Base-by-base conservation (phyloP, 2,329 filamentous ascomycete genomes). In the Colletotrichum chlorophyti region DNA sequence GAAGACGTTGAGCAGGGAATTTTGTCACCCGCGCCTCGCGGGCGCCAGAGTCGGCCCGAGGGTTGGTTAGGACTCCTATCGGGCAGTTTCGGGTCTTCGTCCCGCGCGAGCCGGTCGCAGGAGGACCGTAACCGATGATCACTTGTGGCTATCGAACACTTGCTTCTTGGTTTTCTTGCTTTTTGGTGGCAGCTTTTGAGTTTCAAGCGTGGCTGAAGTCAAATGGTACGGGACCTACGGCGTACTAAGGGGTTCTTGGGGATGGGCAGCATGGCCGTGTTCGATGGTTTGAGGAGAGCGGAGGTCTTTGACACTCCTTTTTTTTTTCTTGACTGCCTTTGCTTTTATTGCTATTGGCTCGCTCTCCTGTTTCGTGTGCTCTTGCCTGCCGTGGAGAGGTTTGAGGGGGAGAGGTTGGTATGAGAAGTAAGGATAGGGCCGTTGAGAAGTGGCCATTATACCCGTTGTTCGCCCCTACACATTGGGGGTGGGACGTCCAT, bases 1-100 rank as follows among this genome's bases (percentile, higher is more conserved):
- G 63, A 69, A 1, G 79, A 83, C 48, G 64, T 79, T 3, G 80
- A 83, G 60, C 77, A 78, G 31, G 79, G 79, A 2, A 63, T 75
- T 3, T 58, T 68, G 14, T 63, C 68, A 3, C 54, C 67, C 14
- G 58, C 66, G 6, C 68, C 63, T 1, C 43, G 47, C 21, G 50
- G 55, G 21, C 55, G 62, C 8, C 55, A 57, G 45, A 65, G 57
- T 8, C 69, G 69, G 35, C 64, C 67, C 3, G 71, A 75, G 10
- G 69, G 71, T 29, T 78, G 77, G 76, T 63, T 79, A 11, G 68
- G 67, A 41, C 58, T 74, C 29, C 65, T 80, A n/a, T 74, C 75
- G 10, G 67, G 64, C 51, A 71, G 65, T 10, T 62, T 63, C 10
- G 53, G 58, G 5, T 32, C 53, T 2, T 51, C 59, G 9, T 45